Base-by-base conservation (phyloP, 2,329 filamentous ascomycete species). In the Cercospora sp. region DNA sequence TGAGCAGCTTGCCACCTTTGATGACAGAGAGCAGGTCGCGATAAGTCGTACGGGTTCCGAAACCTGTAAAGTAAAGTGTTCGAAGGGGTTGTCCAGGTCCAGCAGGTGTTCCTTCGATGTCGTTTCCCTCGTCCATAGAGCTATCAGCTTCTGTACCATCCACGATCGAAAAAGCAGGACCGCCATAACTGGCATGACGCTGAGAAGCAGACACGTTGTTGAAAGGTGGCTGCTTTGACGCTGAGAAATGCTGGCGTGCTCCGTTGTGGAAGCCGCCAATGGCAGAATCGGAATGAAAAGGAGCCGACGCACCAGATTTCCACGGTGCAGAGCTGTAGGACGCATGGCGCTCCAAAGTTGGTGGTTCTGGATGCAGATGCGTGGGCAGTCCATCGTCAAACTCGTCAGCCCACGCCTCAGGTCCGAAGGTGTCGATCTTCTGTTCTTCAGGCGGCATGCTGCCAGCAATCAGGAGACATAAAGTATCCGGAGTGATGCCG, bases 1-100 rank as follows among this genome's bases (percentile, higher is more conserved):
- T 90, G 10, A 94, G 78, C 10, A 96, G 74, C 70, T 86, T 83
- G 1, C 92, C 92, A 26, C 92, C 92, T 67, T 89, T 88, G 62
- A 95, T 80, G 10, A 85, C 84, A 24, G 84, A 83, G 3, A 86
- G 84, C 67, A 95, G 81, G 70, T 95, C 91, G 58, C 83, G 84
- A 74, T 91, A 87, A 0, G 88, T 90, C 13, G 85, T 86, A 2
- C 82, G 82, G 5, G 89, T 85, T 0, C 89, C 81, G 1, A 95
- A 82, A 67, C 89, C 88, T 40, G 80, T 80, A 61, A 94, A 81
- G 24, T 87, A 80, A 24, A 96, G 71, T 0, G 90, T 91, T 60
- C 90, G 73, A 24, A 68, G 64, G 26, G 53, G 60, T 10, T 61
- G 55, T 12, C 59, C 66, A 18, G 24, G 55, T 34, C 66, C 68